Evolutionary conservation across 2,329 filamentous ascomycete genomes (phyloP).

Genomic region (Chaetomiaceae sp.): DNA sequence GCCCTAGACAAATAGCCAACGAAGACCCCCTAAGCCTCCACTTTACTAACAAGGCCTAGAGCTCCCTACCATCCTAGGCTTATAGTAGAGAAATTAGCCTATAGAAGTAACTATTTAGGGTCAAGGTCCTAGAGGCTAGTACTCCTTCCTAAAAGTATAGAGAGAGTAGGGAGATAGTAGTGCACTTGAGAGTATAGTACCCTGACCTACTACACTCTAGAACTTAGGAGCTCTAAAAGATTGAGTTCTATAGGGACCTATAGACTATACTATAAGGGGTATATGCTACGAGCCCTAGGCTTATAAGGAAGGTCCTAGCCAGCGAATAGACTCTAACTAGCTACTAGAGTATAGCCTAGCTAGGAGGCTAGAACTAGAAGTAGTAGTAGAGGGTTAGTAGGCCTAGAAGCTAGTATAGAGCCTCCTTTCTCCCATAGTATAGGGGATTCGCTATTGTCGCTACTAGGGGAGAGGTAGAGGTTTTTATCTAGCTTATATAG

Average conservation of each 20-base stretch:
- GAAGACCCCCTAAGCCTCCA: no score
- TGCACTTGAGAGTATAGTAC: not conserved
- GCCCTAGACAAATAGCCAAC: not conserved
- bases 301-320: no score
- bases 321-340: not conserved
- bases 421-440: no score
- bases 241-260: no score
- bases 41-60: not conserved
- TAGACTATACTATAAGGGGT: no score
- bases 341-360: not conserved
- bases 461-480: no score
- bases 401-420: no score
- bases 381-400: not conserved
- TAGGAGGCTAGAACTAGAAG: not conserved
- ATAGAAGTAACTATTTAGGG: not conserved
- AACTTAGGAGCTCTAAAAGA: no score
- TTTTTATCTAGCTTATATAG: no score
- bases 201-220: not conserved
- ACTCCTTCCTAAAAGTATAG: not conserved
- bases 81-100: not conserved
- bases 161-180: not conserved
- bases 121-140: not conserved
- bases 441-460: no score
- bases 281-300: no score
- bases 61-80: not conserved